These are phyloP conservation scores for Trichosanthes cucumerina DNA, from an alignment of 306 rosid species.

Conservation along the genomic window DNA sequence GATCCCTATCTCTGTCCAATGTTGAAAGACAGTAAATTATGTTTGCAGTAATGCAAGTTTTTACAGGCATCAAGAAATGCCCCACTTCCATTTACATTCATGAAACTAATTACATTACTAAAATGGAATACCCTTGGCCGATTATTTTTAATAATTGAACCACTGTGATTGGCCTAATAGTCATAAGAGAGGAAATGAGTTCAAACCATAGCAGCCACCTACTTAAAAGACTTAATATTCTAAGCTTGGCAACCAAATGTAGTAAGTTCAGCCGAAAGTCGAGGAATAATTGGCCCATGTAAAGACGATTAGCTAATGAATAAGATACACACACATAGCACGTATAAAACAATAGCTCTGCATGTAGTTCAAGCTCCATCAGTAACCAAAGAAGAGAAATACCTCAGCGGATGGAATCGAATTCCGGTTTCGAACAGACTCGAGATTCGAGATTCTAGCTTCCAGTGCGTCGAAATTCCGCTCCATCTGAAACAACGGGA, in stretches of 20 bases:
- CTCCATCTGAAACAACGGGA: constrained; percentile 16
- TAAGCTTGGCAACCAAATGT: background rate
- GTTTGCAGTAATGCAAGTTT: background rate
- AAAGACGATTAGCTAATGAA: background rate
- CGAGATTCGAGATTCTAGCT: constrained; percentile 23
- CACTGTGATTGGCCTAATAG: background rate
- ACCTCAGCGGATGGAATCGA: constrained; percentile 24
- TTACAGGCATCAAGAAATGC: background rate
- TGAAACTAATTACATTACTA: background rate
- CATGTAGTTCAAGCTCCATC: background rate
- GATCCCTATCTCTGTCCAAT: background rate
- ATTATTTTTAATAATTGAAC: background rate
- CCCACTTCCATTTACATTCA: background rate
- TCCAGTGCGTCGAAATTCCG: constrained; percentile 23
- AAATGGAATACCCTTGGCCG: background rate
- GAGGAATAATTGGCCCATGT: background rate
- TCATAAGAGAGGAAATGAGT: too few species aligned
- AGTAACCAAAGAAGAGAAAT: background rate
- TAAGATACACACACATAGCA: too few species aligned
- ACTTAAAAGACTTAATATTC: background rate
- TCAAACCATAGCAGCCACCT: too few species aligned
- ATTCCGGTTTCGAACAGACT: constrained; percentile 18
- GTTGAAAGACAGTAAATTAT: background rate
- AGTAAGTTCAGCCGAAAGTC: background rate
- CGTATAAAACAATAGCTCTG: background rate